Percentiles rank a stretch among this genome's conserved stretches.
phyloP scores from a whole-genome alignment of 2,329 filamentous ascomycete species.

The Diatrype stigma region DNA sequence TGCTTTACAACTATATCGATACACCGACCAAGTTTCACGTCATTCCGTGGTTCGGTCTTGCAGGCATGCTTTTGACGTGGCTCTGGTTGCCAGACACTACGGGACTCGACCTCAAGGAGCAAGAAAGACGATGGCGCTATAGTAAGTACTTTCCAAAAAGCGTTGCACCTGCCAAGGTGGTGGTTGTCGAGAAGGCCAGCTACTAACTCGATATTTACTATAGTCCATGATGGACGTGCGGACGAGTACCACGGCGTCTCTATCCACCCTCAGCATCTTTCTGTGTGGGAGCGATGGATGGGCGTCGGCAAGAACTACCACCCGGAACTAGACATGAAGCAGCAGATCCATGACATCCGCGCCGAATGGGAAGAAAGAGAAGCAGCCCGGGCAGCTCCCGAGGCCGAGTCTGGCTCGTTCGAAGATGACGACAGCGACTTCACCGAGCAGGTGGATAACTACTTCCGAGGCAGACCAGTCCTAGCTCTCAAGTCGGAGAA shows the following conservation, averaged over 20 bases:
- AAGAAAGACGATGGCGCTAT: conserved; percentile 89
- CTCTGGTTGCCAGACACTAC: conserved; percentile 95
- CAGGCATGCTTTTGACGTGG: conserved; percentile 75
- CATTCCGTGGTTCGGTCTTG: conserved; percentile 88
- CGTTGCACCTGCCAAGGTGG: neutral
- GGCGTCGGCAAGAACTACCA: conserved; percentile 81
- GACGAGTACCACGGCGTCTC: conserved; percentile 90
- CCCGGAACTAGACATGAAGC: conserved; percentile 74
- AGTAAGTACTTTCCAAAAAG: conserved; percentile 25
- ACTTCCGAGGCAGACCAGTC: conserved; percentile 37
- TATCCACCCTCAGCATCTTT: conserved; percentile 84
- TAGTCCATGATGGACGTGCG: conserved; percentile 66
- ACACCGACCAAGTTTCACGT: conserved; percentile 82
- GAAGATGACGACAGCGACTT: conserved; percentile 47
- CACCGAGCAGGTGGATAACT: conserved; percentile 50
- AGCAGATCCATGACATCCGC: conserved; percentile 80
- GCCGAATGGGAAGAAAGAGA: conserved; percentile 56
- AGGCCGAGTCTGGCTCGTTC: conserved; percentile 33
- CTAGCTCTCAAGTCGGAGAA: conserved; percentile 16
- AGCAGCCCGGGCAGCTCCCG: conserved; percentile 42
- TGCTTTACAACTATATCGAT: conserved; percentile 93
- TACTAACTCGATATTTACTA: neutral
- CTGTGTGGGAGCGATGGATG: conserved; percentile 77
- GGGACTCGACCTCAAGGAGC: conserved; percentile 92
- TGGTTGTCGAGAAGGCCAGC: neutral